Evolutionary conservation across 2,329 filamentous ascomycete species (phyloP).

Genomic region (Lasiodiplodia gonubiensis): DNA sequence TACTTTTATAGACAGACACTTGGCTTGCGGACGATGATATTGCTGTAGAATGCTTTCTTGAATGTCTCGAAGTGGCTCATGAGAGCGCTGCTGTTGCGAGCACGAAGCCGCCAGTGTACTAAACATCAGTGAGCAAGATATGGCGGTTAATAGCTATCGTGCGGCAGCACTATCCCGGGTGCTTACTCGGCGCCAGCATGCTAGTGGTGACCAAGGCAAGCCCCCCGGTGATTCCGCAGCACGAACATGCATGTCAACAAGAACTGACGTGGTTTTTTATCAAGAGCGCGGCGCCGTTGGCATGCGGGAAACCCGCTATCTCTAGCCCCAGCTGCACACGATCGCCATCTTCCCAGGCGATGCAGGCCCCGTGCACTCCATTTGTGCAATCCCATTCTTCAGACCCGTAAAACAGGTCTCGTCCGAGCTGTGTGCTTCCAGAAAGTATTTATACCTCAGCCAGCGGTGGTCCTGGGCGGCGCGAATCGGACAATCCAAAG

Average conservation of each 20-base stretch:
- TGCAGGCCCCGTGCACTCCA: not conserved
- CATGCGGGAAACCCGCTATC: slow-evolving; percentile 5
- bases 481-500: not conserved
- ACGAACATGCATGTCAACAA: slow-evolving; percentile 6
- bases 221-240: slow-evolving; percentile 16
- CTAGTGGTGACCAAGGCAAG: slow-evolving; percentile 12
- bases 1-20: not conserved
- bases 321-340: not conserved
- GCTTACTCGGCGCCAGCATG: not conserved
- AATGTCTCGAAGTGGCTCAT: too few species aligned
- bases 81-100: too few species aligned
- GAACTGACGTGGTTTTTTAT: slow-evolving; percentile 16
- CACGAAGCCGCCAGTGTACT: too few species aligned
- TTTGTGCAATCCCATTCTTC: not conserved
- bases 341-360: slow-evolving; percentile 4
- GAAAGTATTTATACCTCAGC: slow-evolving; percentile 13
- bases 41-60: too few species aligned
- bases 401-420: slow-evolving; percentile 4
- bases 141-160: not conserved
- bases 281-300: not conserved
- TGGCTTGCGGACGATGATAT: not conserved
- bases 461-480: not conserved
- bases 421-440: not conserved
- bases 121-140: not conserved
- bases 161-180: not conserved